Evolutionary conservation across 2,329 filamentous ascomycete species (phyloP), one percentile per base, ranked within the genome.

Genomic region (Colletotrichum sp.): DNA sequence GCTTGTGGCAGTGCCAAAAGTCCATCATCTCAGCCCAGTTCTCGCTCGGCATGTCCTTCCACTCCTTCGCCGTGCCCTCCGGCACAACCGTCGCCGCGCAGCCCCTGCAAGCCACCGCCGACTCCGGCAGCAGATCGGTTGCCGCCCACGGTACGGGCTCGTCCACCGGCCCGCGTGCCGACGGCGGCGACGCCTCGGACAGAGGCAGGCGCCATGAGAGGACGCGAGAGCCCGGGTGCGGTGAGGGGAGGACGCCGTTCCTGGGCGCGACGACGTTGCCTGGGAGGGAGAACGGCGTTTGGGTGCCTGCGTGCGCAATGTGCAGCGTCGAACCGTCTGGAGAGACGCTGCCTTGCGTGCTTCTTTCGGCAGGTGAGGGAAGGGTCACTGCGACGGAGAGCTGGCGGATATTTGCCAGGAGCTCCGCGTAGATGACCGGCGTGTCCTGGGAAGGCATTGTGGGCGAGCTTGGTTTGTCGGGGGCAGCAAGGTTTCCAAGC

Each of bases 21-120:
- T 99, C 97, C 97, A 99, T 99, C 96, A 99, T 98, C 85, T 99
- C 97, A 1, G 97, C 97, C 97, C 97, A 99, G 80, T 98, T 96
- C 78, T 98, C 95, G 80, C 95, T 98, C 0, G 97, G 97, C 21
- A 99, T 86, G 80, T 99, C 95, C 83, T 96, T 98, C 96, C 97
- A 99, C 47, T 84, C 82, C 51, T 82, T 84, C 9, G 91, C 85
- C 5, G 66, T 77, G 9, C 81, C 84, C 5, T 78, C 69, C 1
- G 78, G 54, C 15, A 91, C 83, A 21, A 91, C 73, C 3, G 67
- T 73, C 18, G 80, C 72, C 58, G 76, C 65, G 81, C 87, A 88
- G 76, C 77, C 67, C 72, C 86, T 82, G 78, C 87, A 88, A 33
- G 76, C 69, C 78, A 93, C 79, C 18, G 80, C 70, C 43, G 86